phyloP scores from a whole-genome alignment of 164 flowering plant genomes.

The Umbellularia californica region DNA sequence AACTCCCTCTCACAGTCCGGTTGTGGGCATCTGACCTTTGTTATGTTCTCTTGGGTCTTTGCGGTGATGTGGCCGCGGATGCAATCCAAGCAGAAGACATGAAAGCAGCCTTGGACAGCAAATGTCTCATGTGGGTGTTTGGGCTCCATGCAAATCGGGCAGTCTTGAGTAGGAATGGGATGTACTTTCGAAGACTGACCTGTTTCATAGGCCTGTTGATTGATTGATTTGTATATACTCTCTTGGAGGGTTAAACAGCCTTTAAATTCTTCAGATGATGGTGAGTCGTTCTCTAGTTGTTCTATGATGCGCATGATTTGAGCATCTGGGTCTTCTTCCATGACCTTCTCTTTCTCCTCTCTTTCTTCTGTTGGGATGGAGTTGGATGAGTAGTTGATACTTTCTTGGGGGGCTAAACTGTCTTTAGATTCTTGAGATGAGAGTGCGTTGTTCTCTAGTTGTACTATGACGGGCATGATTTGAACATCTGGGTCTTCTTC shows the following conservation, averaged over 20 bases:
- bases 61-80: slow-evolving; percentile 25
- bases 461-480: not conserved
- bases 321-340: not conserved
- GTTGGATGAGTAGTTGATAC: no score
- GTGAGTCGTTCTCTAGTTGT: not conserved
- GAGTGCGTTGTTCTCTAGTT: not conserved
- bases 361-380: not conserved
- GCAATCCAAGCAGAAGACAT: slow-evolving; percentile 36
- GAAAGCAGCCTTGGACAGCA: slow-evolving; percentile 18
- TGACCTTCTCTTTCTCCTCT: not conserved
- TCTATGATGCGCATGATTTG: not conserved
- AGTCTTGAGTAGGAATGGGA: not conserved
- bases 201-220: not conserved
- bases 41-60: slow-evolving; percentile 8
- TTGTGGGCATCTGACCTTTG: slow-evolving; percentile 28
- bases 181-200: not conserved
- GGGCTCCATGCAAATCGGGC: slow-evolving; percentile 18
- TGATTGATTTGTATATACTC: not conserved
- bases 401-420: slow-evolving; percentile 4
- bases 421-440: slow-evolving; percentile 1
- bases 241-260: not conserved
- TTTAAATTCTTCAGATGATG: not conserved
- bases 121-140: slow-evolving; percentile 3
- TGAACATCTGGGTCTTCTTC: not conserved
- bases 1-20: slow-evolving; percentile 20